Conservation (phyloP, 2,329 filamentous ascomycete genomes). For the Scedosporium minutisporum region DNA sequence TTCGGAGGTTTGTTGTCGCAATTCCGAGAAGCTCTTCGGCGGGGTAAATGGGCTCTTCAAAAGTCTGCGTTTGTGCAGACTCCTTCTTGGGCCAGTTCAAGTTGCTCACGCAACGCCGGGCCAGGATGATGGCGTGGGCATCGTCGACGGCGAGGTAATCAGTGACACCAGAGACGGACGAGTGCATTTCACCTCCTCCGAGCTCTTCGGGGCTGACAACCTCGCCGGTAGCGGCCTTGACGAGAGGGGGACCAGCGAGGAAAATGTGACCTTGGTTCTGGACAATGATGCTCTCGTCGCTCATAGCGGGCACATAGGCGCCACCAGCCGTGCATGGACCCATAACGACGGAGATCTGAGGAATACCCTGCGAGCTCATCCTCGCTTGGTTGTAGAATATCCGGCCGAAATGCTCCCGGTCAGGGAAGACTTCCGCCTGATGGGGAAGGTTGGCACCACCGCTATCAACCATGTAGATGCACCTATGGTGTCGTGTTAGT, state of each 20-base stretch:
- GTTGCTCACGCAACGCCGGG: constrained; percentile 73
- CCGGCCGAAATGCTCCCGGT: constrained; percentile 87
- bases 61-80: constrained; percentile 30
- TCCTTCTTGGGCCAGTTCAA: constrained; percentile 69
- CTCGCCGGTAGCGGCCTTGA: constrained; percentile 93
- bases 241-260: constrained; percentile 83
- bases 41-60: constrained; percentile 71
- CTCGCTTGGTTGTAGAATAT: constrained; percentile 98
- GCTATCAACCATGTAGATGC: constrained; percentile 93
- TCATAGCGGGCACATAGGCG: constrained; percentile 95
- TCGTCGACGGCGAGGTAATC: constrained; percentile 94
- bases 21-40: constrained; percentile 77
- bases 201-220: constrained; percentile 84
- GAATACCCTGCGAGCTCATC: constrained; percentile 82
- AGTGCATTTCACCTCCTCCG: constrained; percentile 82
- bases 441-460: constrained; percentile 92
- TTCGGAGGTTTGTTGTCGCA: constrained; percentile 79
- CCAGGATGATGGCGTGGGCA: constrained; percentile 80
- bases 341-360: constrained; percentile 94
- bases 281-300: constrained; percentile 94
- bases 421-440: constrained; percentile 92
- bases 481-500: constrained; percentile 32
- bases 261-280: constrained; percentile 96
- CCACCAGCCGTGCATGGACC: constrained; percentile 92
- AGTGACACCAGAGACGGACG: constrained; percentile 81